These are phyloP conservation scores for Ophiosphaerella herpotricha DNA, from an alignment of 2,329 filamentous ascomycete species.

Conservation along the genomic window DNA sequence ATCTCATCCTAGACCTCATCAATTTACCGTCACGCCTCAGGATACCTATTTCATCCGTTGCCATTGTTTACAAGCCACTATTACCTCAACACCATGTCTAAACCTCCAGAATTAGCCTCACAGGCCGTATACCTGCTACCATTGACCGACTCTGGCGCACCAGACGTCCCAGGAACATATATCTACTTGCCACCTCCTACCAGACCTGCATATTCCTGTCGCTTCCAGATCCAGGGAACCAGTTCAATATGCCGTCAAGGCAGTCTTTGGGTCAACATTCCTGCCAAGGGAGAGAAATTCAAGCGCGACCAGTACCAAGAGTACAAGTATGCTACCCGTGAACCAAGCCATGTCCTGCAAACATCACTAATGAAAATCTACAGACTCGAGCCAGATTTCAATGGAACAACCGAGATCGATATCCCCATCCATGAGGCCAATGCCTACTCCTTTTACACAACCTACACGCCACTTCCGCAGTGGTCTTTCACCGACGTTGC, in stretches of 20 bases:
- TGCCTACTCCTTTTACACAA: conserved; percentile 92
- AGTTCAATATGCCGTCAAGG: conserved; percentile 95
- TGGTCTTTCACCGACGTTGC: conserved; percentile 65
- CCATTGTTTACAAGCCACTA: conserved; percentile 21
- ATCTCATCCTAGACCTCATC: conserved; percentile 5
- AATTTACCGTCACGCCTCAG: conserved; percentile 10
- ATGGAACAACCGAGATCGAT: conserved; percentile 86
- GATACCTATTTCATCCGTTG: conserved; percentile 13
- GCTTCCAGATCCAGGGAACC: conserved; percentile 91
- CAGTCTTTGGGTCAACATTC: conserved; percentile 96
- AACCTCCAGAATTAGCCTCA: conserved; percentile 17
- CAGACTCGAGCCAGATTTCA: conserved; percentile 90
- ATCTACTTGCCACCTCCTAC: conserved; percentile 84
- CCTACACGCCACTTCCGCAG: conserved; percentile 83
- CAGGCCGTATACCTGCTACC: conserved; percentile 78
- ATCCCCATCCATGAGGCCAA: conserved; percentile 82
- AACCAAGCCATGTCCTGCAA: not conserved
- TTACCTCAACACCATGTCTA: conserved; percentile 30
- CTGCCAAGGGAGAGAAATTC: conserved; percentile 75
- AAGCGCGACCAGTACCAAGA: conserved; percentile 79
- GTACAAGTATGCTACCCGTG: conserved; percentile 72
- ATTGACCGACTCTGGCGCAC: conserved; percentile 90
- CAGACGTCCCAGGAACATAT: conserved; percentile 85
- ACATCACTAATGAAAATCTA: conserved; percentile 14
- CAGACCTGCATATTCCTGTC: conserved; percentile 73